Evolutionary conservation across 305 asterid genomes (phyloP), one percentile per base, ranked within the genome.

Genomic region (Fraxinus sp.): DNA sequence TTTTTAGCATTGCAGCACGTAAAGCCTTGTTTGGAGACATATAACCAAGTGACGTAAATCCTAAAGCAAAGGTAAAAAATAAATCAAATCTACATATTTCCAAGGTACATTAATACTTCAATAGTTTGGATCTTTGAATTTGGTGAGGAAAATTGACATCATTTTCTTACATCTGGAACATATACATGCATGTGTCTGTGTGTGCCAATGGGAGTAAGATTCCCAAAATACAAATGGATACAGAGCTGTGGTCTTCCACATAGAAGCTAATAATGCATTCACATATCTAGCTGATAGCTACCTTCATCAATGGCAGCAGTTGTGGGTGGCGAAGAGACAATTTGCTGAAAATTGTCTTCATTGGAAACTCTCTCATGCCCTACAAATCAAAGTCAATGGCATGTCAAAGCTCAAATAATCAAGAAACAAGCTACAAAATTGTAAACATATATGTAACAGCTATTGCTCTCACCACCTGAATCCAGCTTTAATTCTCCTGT

Each of bases 401-500:
- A 78, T 86, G 79, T 87, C 68, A 76, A 59, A 46, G 57, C 57
- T 46, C 18, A 14, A 46, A 46, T 46, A 46, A 46, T 46, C n/a
- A 1, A 46, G 1, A 46, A 46, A 46, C 1, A 6, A 46, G 57
- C 57, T 3, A 46, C n/a, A 46, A 46, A 46, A 3, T 4, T 59
- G 11, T 22, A 59, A 18, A 59, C 70, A 73, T 30, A 46, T 39
- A 68, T n/a, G 71, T 8, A 9, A 3, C 68, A 35, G 14, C 3
- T 82, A 73, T 37, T 36, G 83, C 41, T 41, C 91, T 90, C 87
- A 93, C 97, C 95, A 80, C 88, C 87, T 73, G 89, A 88, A 82
- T 88, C 91, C 22, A 57, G 77, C 84, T 87, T 79, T 55, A 41
- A 81, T 85, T 74, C 49, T 24, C 79, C 78, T 35, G 86, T 77